These are phyloP conservation scores for Phyllostachys edulis DNA, from an alignment of 176 grass and related monocot species.

Conservation along the genomic window DNA sequence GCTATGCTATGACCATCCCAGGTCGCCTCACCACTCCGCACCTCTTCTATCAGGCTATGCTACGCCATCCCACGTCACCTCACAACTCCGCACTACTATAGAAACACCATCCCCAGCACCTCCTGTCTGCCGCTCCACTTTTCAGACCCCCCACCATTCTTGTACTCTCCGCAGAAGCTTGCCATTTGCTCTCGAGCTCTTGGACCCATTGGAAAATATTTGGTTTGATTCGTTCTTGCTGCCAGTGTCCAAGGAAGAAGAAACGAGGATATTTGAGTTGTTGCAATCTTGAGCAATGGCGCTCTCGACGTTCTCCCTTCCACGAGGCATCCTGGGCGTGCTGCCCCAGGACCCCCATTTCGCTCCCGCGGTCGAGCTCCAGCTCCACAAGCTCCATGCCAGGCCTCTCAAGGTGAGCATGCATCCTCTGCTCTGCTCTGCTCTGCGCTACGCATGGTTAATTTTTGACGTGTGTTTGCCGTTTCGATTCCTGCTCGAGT, in stretches of 20 bases:
- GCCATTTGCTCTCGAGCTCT: background rate
- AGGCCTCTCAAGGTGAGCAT: slow-evolving; percentile 51
- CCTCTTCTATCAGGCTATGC: background rate
- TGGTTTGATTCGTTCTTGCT: background rate
- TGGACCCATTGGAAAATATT: background rate
- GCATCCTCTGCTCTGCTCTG: background rate
- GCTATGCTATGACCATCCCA: slow-evolving; percentile 7
- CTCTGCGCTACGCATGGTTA: background rate
- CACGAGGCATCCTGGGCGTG: slow-evolving; percentile 39
- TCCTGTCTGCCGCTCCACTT: background rate
- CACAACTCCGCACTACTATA: slow-evolving; percentile 12
- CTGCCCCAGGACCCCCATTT: slow-evolving; percentile 48
- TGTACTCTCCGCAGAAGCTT: background rate
- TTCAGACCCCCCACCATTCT: background rate
- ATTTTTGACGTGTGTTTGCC: background rate
- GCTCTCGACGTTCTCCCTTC: slow-evolving; percentile 56
- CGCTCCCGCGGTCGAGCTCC: slow-evolving; percentile 40
- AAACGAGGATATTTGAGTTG: slow-evolving; percentile 1
- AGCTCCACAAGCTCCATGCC: slow-evolving; percentile 32
- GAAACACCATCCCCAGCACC: background rate
- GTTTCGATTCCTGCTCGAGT: background rate
- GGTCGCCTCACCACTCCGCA: slow-evolving; percentile 2
- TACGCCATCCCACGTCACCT: slow-evolving; percentile 19
- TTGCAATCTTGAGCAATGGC: slow-evolving; percentile 55
- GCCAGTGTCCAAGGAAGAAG: background rate